Base-by-base conservation (phyloP, 139 green algal genomes). In the Chlorella vulgaris region DNA sequence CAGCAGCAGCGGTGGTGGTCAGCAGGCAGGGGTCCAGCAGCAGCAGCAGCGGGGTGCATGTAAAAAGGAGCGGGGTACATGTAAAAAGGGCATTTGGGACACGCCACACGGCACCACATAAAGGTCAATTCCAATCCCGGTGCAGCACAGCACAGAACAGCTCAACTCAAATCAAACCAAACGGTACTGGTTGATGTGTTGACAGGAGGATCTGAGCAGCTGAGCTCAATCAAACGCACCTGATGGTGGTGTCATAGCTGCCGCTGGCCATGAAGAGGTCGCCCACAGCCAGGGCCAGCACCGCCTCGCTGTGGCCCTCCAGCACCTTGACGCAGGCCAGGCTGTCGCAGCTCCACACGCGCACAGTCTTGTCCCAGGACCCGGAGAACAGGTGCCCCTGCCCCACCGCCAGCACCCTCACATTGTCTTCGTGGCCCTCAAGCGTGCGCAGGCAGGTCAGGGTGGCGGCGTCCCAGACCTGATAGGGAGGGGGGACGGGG, bases 291-390 rank as follows among this genome's bases (percentile, higher is more conserved):
- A 98, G 86, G 19, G 95, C 95, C 62, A 98, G 89, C 65, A 98
- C 95, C 2, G 95, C 95, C 84, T 98, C 95, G 4, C 81, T 91
- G 87, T 98, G 95, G 0, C 95, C 95, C 77, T 97, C 91, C 69
- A 98, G 89, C 40, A 92, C 53, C 78, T 61, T 69, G 29, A 18
- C 40, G 74, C 74, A 80, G 1, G 74, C 33, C 74, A 80, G 55
- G 15, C n/a, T 71, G 5, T 80, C 74, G n/a, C 38, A 55, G 10
- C 38, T 61, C 74, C 74, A 80, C 61, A 96, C 89, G 60, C 94
- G 87, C 62, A 98, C 95, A 62, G 92, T 98, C 87, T 96, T 96
- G 85, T 98, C 95, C 95, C 95, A 98, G 8, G 90, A 96, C 28
- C 95, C 95, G 35, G 81, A 92, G 90, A 95, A 98, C 62, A 98